phyloP scores from a whole-genome alignment of 2,329 filamentous ascomycete species.

The Monilinia vaccinii-corymbosi region DNA sequence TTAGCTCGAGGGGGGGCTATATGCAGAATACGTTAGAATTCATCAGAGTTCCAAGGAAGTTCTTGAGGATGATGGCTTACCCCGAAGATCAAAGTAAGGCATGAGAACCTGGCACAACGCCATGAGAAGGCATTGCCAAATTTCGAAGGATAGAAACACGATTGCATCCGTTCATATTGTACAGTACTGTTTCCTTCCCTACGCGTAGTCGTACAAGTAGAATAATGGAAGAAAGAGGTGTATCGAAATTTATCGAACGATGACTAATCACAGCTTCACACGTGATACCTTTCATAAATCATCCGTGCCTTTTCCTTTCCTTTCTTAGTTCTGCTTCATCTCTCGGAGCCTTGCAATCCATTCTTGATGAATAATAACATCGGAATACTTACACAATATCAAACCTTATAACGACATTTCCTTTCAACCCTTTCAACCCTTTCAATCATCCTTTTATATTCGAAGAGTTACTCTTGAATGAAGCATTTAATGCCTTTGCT shows the following conservation, averaged over 20 bases:
- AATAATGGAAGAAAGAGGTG: no score
- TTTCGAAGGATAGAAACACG: constrained; percentile 23
- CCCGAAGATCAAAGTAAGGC: not conserved
- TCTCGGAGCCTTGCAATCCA: no score
- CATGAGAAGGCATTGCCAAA: constrained; percentile 18
- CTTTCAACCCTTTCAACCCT: no score
- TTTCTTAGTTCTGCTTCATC: no score
- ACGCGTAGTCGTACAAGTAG: no score
- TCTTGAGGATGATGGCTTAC: not conserved
- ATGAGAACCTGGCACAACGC: constrained; percentile 1
- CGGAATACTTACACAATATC: not conserved
- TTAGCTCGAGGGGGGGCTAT: not conserved
- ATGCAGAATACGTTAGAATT: not conserved
- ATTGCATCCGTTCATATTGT: constrained; percentile 29
- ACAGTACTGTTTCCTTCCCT: not conserved
- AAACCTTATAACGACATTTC: not conserved
- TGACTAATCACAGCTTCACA: not conserved
- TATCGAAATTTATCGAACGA: no score
- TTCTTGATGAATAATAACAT: no score
- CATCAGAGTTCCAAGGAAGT: not conserved
- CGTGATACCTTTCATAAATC: no score
- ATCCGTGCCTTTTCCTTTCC: no score
- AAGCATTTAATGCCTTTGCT: constrained; percentile 3
- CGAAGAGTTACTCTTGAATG: not conserved
- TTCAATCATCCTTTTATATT: not conserved